Evolutionary conservation across 805 yeast genomes (phyloP), one percentile per base, ranked within the genome.

Genomic region (Candida berthetii): DNA sequence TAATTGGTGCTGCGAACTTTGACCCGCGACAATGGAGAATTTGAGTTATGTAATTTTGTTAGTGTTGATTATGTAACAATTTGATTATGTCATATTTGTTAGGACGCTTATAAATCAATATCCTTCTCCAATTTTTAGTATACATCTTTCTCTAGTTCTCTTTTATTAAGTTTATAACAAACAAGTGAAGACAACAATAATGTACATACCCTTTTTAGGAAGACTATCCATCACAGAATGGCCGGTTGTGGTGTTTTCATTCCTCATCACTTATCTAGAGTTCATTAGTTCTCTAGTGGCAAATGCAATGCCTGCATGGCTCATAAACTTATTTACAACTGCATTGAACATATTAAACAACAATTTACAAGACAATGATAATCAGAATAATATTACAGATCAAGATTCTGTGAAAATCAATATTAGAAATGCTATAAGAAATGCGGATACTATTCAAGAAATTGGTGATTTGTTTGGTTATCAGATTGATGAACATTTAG

Each of bases 391-490:
- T 13, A 27, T 9, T 27, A 10, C 41, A 13, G 39, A 35, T n/a
- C 45, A 48, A 15, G 54, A 49, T 39, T 40, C 44, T 10, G 40
- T 16, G 14, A 13, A 53, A 7, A 35, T 49, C 17, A 31, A 40
- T 5, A 47, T 57, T 16, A 53, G 65, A n/a, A 62, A 65, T 38
- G 44, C 42, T 8, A 47, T 82, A 27, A 57, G 76, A 41, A 62
- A 66, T 35, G 76, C 85, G 15, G 58, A 64, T 4, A 66, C 69
- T 36, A 78, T 90, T 45, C 76, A 74, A 38, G 81, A 81, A 37
- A 78, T 90, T 68, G 83, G 89, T 44, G 61, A 52, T 1, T 46
- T 83, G 1, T 85, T 80, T 55, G 91, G 89, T 1, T 85, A 84
- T 52, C 67, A 64, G 2, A 71, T 82, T 13, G 90, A 89, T 50